Evolutionary conservation across 805 yeast species (phyloP).

Genomic region (Pichia californica): DNA sequence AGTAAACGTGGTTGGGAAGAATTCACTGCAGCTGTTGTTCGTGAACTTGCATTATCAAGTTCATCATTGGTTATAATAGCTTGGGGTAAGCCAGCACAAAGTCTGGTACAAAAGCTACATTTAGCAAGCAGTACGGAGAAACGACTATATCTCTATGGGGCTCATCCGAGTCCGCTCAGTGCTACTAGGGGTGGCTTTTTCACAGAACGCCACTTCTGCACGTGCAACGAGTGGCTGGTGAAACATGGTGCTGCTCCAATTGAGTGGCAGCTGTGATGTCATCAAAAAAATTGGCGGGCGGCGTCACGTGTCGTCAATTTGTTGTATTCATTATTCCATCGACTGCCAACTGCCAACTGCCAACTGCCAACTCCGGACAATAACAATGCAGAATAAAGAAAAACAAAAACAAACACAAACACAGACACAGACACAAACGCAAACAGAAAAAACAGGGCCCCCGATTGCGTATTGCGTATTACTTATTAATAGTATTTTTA

Average conservation of each 20-base stretch:
- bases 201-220: background rate
- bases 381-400: no score
- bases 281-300: no score
- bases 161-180: slow-evolving; percentile 93
- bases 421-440: no score
- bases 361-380: no score
- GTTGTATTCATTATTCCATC: no score
- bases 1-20: slow-evolving; percentile 88
- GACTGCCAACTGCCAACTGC: no score
- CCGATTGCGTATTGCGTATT: no score
- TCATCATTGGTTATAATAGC: slow-evolving; percentile 64
- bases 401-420: no score
- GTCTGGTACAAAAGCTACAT: slow-evolving; percentile 27
- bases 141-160: slow-evolving; percentile 52
- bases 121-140: background rate
- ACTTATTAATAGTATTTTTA: no score
- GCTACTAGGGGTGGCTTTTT: slow-evolving; percentile 82
- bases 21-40: slow-evolving; percentile 76
- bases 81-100: slow-evolving; percentile 42
- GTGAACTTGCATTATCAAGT: background rate
- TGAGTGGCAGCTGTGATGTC: background rate
- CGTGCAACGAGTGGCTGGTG: slow-evolving; percentile 1
- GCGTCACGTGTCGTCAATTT: no score
- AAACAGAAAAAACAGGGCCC: no score
- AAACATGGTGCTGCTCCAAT: background rate